A percentile compares a stretch with the other conserved stretches of the same genome.
phyloP scores from a whole-genome alignment of 1,284 basidiomycete species.

The Ganoderma sinense region DNA sequence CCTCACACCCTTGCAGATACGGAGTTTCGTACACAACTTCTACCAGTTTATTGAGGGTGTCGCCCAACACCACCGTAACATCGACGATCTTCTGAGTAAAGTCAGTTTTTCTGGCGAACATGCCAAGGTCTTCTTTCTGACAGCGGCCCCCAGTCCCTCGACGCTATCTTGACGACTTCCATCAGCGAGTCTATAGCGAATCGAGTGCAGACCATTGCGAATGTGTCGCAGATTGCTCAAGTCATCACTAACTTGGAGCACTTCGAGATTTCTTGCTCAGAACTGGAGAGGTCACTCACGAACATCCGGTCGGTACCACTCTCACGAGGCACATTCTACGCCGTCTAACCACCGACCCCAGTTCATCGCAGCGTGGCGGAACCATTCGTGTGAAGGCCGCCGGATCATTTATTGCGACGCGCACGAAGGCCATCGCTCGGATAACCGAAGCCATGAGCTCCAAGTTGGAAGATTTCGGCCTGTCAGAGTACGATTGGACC shows the following conservation, averaged over 20 bases:
- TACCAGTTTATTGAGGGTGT: slow-evolving; percentile 97
- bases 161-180: slow-evolving; percentile 83
- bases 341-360: slow-evolving; percentile 11
- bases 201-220: slow-evolving; percentile 77
- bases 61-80: slow-evolving; percentile 89
- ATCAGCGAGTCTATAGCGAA: slow-evolving; percentile 83
- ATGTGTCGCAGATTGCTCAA: slow-evolving; percentile 94
- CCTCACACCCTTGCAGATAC: slow-evolving; percentile 61
- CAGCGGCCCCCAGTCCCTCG: slow-evolving; percentile 73
- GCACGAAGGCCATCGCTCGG: slow-evolving; percentile 76
- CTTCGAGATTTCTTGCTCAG: slow-evolving; percentile 86
- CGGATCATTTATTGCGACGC: slow-evolving; percentile 73
- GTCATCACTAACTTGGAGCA: slow-evolving; percentile 95
- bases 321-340: neutral
- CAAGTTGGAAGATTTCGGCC: slow-evolving; percentile 96
- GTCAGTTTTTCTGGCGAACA: slow-evolving; percentile 48
- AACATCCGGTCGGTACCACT: slow-evolving; percentile 66
- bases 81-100: slow-evolving; percentile 92
- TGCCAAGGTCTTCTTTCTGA: slow-evolving; percentile 1
- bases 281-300: slow-evolving; percentile 89
- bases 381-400: slow-evolving; percentile 76
- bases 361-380: slow-evolving; percentile 82
- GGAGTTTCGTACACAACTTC: slow-evolving; percentile 94
- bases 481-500: slow-evolving; percentile 96
- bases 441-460: slow-evolving; percentile 87